Base-by-base conservation (phyloP, 768 basidiomycete genomes). In the Fomitopsis serialis region DNA sequence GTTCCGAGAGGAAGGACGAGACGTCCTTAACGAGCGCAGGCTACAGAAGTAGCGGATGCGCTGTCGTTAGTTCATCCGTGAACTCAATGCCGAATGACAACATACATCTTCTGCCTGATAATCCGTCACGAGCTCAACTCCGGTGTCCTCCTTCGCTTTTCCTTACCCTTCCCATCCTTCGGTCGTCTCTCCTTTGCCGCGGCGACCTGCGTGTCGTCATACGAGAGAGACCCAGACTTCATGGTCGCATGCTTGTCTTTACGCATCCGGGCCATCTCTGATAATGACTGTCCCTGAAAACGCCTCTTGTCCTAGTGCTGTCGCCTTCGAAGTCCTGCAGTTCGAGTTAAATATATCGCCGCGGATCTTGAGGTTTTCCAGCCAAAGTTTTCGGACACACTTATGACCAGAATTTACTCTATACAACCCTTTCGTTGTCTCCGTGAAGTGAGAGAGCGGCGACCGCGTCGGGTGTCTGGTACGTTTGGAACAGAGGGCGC, bases 11-110 rank as follows among this genome's bases (percentile, higher is more conserved):
- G 46, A 54, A 54, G 9, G 37, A 7, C 3, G 53, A 54, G 15
- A 54, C 46, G 42, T 54, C 53, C 42, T 48, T 32, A 3, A 29
- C 32, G 35, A 54, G 53, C 5, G 11, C 42, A 19, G 53, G 53
- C 53, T 54, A 15, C 24, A 13, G 22, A 40, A 40, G 6, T 15
- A 15, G 8, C 7, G 37, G 8, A 19, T 40, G 15, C 6, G 15
- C 19, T 40, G 19, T n/a, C n/a, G 37, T 17, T 6, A 40, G 37
- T 5, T 19, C 4, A 19, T 40, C 15, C 15, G 37, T 40, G 7
- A n/a, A 45, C 12, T 23, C 15, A 5, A 5, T 5, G 6, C 29
- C 29, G 29, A 23, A 15, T 22, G 23, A 27, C 6, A 23, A 25
- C 48, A 9, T 17, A 40, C 36, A 23, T 40, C 51, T 4, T 17